Percentiles rank a stretch among this genome's conserved stretches.
phyloP scores from a whole-genome alignment of 2,329 filamentous ascomycete genomes.

The Juglanconis oblonga region DNA sequence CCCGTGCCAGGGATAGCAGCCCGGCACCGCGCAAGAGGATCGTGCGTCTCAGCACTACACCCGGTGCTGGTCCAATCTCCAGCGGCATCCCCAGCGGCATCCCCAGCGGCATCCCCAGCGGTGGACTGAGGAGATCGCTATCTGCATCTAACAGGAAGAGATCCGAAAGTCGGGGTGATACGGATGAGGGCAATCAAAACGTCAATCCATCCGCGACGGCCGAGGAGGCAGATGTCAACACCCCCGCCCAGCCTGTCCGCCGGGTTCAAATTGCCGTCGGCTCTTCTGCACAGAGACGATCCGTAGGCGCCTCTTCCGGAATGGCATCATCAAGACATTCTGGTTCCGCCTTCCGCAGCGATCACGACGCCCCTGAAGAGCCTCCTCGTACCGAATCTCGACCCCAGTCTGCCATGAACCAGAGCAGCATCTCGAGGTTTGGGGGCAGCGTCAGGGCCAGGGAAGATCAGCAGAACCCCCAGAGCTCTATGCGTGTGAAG shows the following conservation, averaged over 20 bases:
- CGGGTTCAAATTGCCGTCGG: constrained; percentile 54
- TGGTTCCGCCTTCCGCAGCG: constrained; percentile 36
- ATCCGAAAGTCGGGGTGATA: constrained; percentile 26
- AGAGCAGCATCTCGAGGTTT: constrained; percentile 53
- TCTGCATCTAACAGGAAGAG: constrained; percentile 32
- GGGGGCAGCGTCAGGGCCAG: constrained; percentile 49
- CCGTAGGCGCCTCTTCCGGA: constrained; percentile 34
- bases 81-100: constrained; percentile 25
- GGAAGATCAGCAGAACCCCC: constrained; percentile 59
- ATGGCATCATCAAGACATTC: constrained; percentile 25
- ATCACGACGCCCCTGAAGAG: constrained; percentile 46
- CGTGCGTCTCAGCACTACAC: constrained; percentile 53
- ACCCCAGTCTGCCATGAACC: constrained; percentile 42
- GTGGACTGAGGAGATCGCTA: constrained; percentile 48
- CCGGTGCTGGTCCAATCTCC: constrained; percentile 29
- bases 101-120: constrained; percentile 31
- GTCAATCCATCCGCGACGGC: constrained; percentile 22
- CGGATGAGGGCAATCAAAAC: constrained; percentile 28
- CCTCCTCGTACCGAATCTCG: constrained; percentile 50
- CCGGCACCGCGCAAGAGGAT: constrained; percentile 53
- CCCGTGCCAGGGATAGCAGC: constrained; percentile 47
- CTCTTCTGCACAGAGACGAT: constrained; percentile 44
- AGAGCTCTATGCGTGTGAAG: constrained; percentile 76
- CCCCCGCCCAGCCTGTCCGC: constrained; percentile 48
- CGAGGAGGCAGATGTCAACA: constrained; percentile 42